Base-by-base conservation (phyloP, 768 basidiomycete species). In the Lentinula detonsa region DNA sequence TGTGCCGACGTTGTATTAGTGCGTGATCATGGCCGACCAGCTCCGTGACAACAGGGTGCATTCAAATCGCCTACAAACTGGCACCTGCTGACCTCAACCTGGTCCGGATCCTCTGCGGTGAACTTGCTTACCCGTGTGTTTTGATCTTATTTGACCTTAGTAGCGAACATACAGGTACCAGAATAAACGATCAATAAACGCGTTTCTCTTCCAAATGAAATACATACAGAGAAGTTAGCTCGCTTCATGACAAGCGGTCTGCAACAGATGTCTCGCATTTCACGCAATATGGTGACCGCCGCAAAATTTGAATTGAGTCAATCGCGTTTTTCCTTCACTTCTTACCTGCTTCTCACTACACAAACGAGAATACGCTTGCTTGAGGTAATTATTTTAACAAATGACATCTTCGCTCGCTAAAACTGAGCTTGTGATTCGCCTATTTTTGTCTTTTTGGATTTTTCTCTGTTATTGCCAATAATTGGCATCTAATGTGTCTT, bases 11-110 rank as follows among this genome's bases (percentile, higher is more conserved):
- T 23, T 48, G n/a, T 48, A 23, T 18, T 5, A 43, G 5, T n/a
- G 16, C 16, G 16, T 15, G 16, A 43, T 73, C 3, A 65, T 59
- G 52, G 61, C 67, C 7, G 28, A 9, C 23, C 21, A 50, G 18
- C 7, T 50, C 31, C 49, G 23, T 23, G 18, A 21, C 49, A 18
- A 28, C 49, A 50, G 13, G 28, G 5, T 18, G 11, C 11, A 50
- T 50, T 50, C 49, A 50, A 50, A 33, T 31, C 49, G 49, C 23
- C 28, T 51, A 34, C 31, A 18, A 33, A 33, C 13, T 16, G 33
- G 15, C n/a, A 51, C 50, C 50, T 51, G 50, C 50, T 51, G 50
- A 51, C 50, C 46, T 10, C 21, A 21, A n/a, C 46, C 3, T 10
- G 21, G 46, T 11, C 46, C 31, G 50, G 33, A 51, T 33, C 50